Evolutionary conservation across 306 rosid genomes (phyloP).

Genomic region (Rubus idaeus): DNA sequence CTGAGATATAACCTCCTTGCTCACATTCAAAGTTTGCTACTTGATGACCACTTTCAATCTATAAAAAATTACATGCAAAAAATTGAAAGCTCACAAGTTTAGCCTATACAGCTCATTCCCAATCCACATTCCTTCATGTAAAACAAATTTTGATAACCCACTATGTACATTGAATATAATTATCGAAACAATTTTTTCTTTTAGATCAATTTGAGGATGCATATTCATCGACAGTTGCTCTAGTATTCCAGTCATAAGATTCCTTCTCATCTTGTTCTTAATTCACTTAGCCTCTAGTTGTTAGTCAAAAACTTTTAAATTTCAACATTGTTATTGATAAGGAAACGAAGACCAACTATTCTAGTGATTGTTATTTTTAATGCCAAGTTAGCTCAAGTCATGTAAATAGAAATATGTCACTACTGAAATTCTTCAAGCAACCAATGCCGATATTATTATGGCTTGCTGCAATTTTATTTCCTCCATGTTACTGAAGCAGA

Average conservation of each 20-base stretch:
- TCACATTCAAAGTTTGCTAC: background rate
- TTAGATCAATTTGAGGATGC: background rate
- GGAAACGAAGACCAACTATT: background rate
- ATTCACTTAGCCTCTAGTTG: background rate
- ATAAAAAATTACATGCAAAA: background rate
- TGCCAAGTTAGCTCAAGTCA: background rate
- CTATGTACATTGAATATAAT: background rate
- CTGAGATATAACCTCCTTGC: background rate
- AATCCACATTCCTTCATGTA: background rate
- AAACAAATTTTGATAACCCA: background rate
- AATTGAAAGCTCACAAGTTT: background rate
- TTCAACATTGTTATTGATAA: background rate
- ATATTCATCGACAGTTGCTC: background rate
- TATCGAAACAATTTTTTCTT: background rate
- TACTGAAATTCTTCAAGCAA: background rate
- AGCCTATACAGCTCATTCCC: background rate
- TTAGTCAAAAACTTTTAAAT: background rate
- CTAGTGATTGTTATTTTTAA: background rate
- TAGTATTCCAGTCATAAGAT: background rate
- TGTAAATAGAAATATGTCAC: background rate
- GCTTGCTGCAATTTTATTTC: background rate
- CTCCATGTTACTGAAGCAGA: background rate
- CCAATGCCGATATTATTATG: background rate
- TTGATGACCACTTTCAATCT: conserved; percentile 3
- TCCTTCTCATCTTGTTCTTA: background rate